Conservation (phyloP, 2,329 filamentous ascomycete species). For the Parafenestella ontariensis region DNA sequence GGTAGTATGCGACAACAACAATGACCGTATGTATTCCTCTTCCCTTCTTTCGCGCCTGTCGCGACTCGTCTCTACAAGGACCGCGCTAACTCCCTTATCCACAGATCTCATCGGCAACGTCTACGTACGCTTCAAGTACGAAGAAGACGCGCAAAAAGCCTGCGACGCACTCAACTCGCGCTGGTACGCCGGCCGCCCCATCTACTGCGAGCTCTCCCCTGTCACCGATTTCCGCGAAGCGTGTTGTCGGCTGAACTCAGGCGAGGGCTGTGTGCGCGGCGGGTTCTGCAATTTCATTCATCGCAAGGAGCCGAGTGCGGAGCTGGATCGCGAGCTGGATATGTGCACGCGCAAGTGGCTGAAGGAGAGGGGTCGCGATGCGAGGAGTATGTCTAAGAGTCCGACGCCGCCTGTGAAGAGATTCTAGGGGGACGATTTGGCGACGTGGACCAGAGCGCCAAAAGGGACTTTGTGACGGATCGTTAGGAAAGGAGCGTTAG, state of each 20-base stretch:
- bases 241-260: constrained; percentile 91
- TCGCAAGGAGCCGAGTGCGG: constrained; percentile 88
- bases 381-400: constrained; percentile 80
- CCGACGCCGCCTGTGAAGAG: constrained; percentile 73
- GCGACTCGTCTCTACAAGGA: too few relatives aligned
- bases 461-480: neutral
- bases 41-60: too few relatives aligned
- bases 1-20: constrained; percentile 99
- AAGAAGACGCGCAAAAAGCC: constrained; percentile 90
- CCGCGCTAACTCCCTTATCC: too few relatives aligned
- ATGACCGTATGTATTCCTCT: constrained; percentile 73
- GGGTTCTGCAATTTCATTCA: constrained; percentile 99
- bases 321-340: constrained; percentile 86
- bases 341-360: constrained; percentile 97
- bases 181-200: constrained; percentile 96
- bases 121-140: constrained; percentile 99
- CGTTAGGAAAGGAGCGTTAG: neutral
- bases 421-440: constrained; percentile 6
- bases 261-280: constrained; percentile 92
- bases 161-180: constrained; percentile 93
- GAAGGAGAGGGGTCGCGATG: constrained; percentile 81
- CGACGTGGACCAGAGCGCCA: too few relatives aligned
- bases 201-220: constrained; percentile 96
- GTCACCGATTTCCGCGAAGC: constrained; percentile 99
- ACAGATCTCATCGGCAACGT: constrained; percentile 96